These are phyloP conservation scores for Podaxis sp. DNA, from an alignment of 768 basidiomycete species.

Conservation along the genomic window DNA sequence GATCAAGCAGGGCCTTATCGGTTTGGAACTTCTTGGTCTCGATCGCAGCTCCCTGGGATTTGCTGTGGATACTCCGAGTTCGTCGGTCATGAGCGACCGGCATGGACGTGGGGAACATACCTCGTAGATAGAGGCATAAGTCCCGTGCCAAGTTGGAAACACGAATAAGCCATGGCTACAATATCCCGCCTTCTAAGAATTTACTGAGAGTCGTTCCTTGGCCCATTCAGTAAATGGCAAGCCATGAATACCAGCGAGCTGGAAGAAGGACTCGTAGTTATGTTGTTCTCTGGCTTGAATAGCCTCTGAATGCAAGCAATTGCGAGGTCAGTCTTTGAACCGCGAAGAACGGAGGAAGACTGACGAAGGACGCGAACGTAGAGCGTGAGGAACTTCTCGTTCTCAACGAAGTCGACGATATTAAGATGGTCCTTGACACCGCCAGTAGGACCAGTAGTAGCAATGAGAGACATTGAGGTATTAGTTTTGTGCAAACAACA, in stretches of 20 bases:
- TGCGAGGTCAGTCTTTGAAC: not conserved
- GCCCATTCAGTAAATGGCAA: conserved; percentile 46
- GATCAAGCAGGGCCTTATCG: conserved; percentile 22
- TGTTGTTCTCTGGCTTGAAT: conserved; percentile 31
- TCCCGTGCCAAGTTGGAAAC: conserved; percentile 58
- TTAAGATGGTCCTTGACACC: conserved; percentile 34
- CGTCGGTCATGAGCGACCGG: not conserved
- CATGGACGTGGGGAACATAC: conserved; percentile 25
- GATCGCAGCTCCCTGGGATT: conserved; percentile 37
- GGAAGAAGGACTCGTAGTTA: conserved; percentile 39
- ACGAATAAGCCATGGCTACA: conserved; percentile 51
- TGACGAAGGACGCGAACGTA: conserved; percentile 45
- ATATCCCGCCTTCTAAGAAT: conserved; percentile 40
- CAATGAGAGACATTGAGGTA: not conserved
- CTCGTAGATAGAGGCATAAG: conserved; percentile 50
- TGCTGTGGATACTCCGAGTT: conserved; percentile 32
- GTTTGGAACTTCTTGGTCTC: conserved; percentile 38
- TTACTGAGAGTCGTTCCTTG: conserved; percentile 23
- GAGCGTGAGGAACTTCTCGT: conserved; percentile 46
- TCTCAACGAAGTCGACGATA: conserved; percentile 42
- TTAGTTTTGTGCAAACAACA: no score
- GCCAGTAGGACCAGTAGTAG: not conserved
- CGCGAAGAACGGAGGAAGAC: not conserved
- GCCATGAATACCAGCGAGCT: conserved; percentile 52
- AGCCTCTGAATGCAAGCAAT: conserved; percentile 20